A percentile compares a stretch with the other conserved stretches of the same genome.
These are phyloP conservation scores for Oryza punctata DNA, from an alignment of 176 grass and related monocot species.

Conservation along the genomic window DNA sequence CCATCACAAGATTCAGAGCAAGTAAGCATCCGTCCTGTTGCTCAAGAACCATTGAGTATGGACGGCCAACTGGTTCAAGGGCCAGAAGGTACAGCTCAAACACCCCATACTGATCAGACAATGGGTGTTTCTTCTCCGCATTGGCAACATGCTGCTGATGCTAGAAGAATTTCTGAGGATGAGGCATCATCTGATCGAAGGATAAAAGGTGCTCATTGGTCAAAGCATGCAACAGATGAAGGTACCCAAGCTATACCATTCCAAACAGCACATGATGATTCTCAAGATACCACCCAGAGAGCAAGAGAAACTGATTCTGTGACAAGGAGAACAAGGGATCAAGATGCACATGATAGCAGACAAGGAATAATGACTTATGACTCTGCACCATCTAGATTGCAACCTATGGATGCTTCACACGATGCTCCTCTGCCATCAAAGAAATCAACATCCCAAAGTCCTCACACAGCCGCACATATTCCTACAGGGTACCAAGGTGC, in stretches of 20 bases:
- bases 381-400: conserved; percentile 15
- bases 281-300: conserved; percentile 5
- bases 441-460: conserved; percentile 5
- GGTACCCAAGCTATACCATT: neutral
- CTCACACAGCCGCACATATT: neutral
- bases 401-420: conserved; percentile 15
- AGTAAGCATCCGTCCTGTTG: conserved; percentile 23
- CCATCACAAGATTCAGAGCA: conserved; percentile 44
- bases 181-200: conserved; percentile 16
- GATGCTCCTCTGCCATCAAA: conserved; percentile 13
- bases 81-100: conserved; percentile 5
- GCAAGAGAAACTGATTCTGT: conserved; percentile 16
- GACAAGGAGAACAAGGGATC: neutral
- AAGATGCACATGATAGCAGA: conserved; percentile 27
- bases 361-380: conserved; percentile 1
- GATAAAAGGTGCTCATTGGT: neutral
- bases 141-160: conserved; percentile 16
- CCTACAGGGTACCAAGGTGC: neutral
- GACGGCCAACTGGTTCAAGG: conserved; percentile 15
- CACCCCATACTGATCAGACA: conserved; percentile 31
- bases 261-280: neutral
- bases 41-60: conserved; percentile 33
- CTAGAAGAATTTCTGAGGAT: conserved; percentile 11
- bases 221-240: conserved; percentile 17
- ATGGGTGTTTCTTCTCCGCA: conserved; percentile 25